phyloP scores from a whole-genome alignment of 805 yeast genomes.

The Myxozyma geophila region DNA sequence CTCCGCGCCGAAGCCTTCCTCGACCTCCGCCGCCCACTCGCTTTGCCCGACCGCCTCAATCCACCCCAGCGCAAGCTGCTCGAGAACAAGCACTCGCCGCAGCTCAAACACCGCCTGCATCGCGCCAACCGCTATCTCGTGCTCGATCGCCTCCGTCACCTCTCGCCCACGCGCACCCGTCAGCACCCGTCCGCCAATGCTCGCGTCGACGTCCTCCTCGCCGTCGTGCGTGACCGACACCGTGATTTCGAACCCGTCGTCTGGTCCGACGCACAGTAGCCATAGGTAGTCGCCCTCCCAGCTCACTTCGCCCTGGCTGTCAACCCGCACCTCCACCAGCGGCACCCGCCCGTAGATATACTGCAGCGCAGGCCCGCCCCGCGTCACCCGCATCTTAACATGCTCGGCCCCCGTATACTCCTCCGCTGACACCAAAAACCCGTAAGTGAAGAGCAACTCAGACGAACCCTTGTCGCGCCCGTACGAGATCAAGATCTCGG shows the following conservation, averaged over 20 bases:
- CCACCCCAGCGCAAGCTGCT: slow-evolving; percentile 21
- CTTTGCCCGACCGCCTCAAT: slow-evolving; percentile 8
- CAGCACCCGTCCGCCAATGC: slow-evolving; percentile 6
- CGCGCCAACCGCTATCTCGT: slow-evolving; percentile 6
- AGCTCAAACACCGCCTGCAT: slow-evolving; percentile 25
- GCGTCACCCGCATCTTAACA: slow-evolving; percentile 23
- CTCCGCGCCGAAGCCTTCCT: neutral
- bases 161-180: slow-evolving; percentile 17
- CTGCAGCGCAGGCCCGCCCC: slow-evolving; percentile 21
- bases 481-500: slow-evolving; percentile 46
- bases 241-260: slow-evolving; percentile 24
- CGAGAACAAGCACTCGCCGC: slow-evolving; percentile 25
- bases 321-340: slow-evolving; percentile 22
- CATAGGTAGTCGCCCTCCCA: slow-evolving; percentile 37
- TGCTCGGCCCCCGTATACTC: slow-evolving; percentile 17
- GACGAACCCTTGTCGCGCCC: slow-evolving; percentile 45
- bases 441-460: slow-evolving; percentile 49
- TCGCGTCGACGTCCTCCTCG: slow-evolving; percentile 19
- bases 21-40: slow-evolving; percentile 6
- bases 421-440: slow-evolving; percentile 41
- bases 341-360: slow-evolving; percentile 26
- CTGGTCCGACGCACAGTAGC: slow-evolving; percentile 26
- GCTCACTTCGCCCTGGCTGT: slow-evolving; percentile 5
- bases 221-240: slow-evolving; percentile 19
- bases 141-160: slow-evolving; percentile 11